Evolutionary conservation across 108 stramenopile genomes (phyloP).

Genomic region (Cylindrotheca closterium): DNA sequence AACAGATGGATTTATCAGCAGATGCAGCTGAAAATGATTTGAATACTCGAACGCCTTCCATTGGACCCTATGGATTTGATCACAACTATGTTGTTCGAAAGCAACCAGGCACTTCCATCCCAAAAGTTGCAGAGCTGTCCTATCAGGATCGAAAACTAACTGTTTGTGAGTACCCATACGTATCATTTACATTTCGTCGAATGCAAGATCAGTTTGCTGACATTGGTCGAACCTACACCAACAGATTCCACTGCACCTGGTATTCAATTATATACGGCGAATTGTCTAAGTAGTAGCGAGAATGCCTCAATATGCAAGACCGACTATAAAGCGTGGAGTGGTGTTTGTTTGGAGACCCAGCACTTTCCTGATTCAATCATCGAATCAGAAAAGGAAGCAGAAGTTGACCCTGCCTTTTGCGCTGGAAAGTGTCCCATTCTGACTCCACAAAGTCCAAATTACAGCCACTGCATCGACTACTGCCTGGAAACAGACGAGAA

Average conservation of each 20-base stretch:
- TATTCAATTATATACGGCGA: slow-evolving; percentile 86
- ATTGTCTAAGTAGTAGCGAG: slow-evolving; percentile 53
- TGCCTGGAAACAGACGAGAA: slow-evolving; percentile 16
- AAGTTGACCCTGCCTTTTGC: slow-evolving; percentile 31
- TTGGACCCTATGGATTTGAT: slow-evolving; percentile 70
- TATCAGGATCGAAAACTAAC: slow-evolving; percentile 34
- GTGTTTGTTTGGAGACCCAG: slow-evolving; percentile 86
- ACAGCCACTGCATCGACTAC: slow-evolving; percentile 48
- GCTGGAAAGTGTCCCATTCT: slow-evolving; percentile 67
- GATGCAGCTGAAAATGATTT: slow-evolving; percentile 26
- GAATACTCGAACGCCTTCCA: slow-evolving; percentile 8
- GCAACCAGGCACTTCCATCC: slow-evolving; percentile 18
- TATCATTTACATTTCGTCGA: too few relatives aligned
- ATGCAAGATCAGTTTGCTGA: too few relatives aligned
- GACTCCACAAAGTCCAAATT: slow-evolving; percentile 42
- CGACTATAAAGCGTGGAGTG: slow-evolving; percentile 62
- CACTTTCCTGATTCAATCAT: slow-evolving; percentile 75
- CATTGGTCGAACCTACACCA: too few relatives aligned
- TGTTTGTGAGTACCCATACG: slow-evolving; percentile 33
- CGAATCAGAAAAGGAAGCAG: background rate
- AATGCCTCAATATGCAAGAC: slow-evolving; percentile 40
- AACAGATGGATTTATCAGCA: slow-evolving; percentile 24
- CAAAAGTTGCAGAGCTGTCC: slow-evolving; percentile 19
- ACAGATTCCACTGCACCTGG: slow-evolving; percentile 69
- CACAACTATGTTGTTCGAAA: slow-evolving; percentile 75